These are phyloP conservation scores for Eucalyptus regnans DNA, from an alignment of 345 rosid genomes.

Conservation along the genomic window DNA sequence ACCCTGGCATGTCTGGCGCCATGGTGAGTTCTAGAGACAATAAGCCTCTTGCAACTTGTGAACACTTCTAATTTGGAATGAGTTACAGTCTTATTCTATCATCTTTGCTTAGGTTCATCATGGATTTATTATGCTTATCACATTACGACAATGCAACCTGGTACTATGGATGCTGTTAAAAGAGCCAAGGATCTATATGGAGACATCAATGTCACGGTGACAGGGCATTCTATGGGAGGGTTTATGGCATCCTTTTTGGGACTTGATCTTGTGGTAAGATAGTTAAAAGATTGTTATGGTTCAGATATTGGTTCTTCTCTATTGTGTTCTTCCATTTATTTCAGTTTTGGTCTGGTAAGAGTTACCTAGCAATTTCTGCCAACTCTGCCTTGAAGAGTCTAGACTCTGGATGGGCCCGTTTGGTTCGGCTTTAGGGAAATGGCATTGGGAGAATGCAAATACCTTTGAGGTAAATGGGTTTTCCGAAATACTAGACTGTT, in stretches of 20 bases:
- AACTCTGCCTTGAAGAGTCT: not conserved
- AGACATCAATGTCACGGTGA: constrained; percentile 50
- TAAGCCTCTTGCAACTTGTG: not conserved
- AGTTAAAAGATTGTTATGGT: not conserved
- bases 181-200: constrained; percentile 50
- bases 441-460: no score
- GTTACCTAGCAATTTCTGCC: not conserved
- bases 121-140: constrained; percentile 82
- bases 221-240: constrained; percentile 95
- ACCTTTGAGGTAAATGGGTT: no score
- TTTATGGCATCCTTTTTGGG: constrained; percentile 86
- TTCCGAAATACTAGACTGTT: no score
- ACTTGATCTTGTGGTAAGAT: constrained; percentile 62
- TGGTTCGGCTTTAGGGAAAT: no score
- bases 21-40: constrained; percentile 33
- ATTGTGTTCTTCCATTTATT: not conserved
- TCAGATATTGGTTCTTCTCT: not conserved
- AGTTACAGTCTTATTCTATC: not conserved
- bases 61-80: not conserved
- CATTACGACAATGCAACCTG: constrained; percentile 66
- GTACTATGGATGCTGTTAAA: constrained; percentile 39
- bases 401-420: not conserved
- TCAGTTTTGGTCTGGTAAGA: not conserved
- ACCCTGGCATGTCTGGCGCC: constrained; percentile 85
- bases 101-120: constrained; percentile 54